Evolutionary conservation across 2,329 filamentous ascomycete species (phyloP).

Genomic region (Diaporthe sp.): DNA sequence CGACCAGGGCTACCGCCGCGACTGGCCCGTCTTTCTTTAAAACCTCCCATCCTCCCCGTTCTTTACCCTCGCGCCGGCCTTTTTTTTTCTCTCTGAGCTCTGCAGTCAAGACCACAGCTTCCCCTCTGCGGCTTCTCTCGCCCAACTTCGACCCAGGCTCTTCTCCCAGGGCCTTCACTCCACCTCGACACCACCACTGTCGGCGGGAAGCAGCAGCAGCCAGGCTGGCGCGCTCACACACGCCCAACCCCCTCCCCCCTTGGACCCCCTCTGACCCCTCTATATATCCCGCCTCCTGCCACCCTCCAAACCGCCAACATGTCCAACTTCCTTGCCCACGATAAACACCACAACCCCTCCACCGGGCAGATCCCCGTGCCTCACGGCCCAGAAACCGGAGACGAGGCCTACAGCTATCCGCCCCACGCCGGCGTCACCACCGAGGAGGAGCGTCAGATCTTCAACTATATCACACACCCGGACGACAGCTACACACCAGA

Average conservation of each 20-base stretch:
- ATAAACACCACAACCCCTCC: constrained; percentile 52
- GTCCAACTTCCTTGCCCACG: constrained; percentile 51
- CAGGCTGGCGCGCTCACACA: background rate
- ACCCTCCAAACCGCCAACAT: constrained; percentile 39
- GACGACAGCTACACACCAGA: constrained; percentile 87
- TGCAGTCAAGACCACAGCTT: constrained; percentile 23
- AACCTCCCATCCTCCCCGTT: constrained; percentile 20
- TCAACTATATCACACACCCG: constrained; percentile 84
- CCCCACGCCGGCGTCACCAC: constrained; percentile 48
- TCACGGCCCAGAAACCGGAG: constrained; percentile 61
- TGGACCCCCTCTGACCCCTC: too few relatives aligned
- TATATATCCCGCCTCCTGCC: background rate
- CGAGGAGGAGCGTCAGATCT: constrained; percentile 67
- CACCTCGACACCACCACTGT: background rate
- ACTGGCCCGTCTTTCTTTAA: constrained; percentile 13
- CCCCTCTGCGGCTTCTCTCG: constrained; percentile 26
- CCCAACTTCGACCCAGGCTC: background rate
- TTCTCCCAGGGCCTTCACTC: constrained; percentile 20
- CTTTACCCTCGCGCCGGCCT: background rate
- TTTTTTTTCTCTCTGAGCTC: constrained; percentile 16
- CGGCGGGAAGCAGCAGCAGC: background rate
- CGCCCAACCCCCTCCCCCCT: too few relatives aligned
- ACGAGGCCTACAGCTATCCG: constrained; percentile 59
- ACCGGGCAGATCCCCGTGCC: constrained; percentile 67
- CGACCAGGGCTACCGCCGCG: background rate